Conservation (phyloP, 805 yeast species). For the Candida chilensis region DNA sequence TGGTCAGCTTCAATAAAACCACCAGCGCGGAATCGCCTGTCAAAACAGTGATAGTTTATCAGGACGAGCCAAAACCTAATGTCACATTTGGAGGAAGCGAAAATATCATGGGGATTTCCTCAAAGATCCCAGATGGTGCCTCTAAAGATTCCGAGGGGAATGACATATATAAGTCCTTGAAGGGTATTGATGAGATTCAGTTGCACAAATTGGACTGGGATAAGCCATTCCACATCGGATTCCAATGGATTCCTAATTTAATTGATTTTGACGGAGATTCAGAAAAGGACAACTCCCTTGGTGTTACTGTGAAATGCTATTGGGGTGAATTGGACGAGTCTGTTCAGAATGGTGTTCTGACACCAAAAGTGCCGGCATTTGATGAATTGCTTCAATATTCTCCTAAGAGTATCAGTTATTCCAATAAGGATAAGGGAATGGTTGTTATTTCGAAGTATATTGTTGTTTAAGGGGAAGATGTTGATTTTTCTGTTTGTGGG, state of each 20-base stretch:
- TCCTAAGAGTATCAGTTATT: constrained; percentile 55
- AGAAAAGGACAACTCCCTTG: constrained; percentile 28
- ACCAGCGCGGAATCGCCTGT: constrained; percentile 46
- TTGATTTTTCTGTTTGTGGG: too few species aligned
- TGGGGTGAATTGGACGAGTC: constrained; percentile 65
- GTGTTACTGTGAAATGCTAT: constrained; percentile 54
- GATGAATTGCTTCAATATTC: constrained; percentile 62
- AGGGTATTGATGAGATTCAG: constrained; percentile 58
- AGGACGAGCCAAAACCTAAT: constrained; percentile 11
- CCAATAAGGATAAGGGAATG: constrained; percentile 62
- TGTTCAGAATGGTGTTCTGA: constrained; percentile 13
- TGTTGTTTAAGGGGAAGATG: too few species aligned
- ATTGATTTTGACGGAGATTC: constrained; percentile 26
- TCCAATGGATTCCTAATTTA: constrained; percentile 70
- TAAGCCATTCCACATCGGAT: constrained; percentile 45
- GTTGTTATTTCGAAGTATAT: constrained; percentile 47
- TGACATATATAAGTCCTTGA: constrained; percentile 39
- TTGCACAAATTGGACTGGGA: constrained; percentile 61
- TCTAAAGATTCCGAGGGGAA: constrained; percentile 30
- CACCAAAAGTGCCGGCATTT: constrained; percentile 53
- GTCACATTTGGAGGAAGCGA: constrained; percentile 4
- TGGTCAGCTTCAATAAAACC: constrained; percentile 46
- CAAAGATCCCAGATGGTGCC: constrained; percentile 32
- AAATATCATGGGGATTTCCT: constrained; percentile 3
- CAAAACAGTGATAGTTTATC: constrained; percentile 46